These are phyloP conservation scores for Leccinum ochraceum DNA, from an alignment of 768 basidiomycete species.

Conservation along the genomic window DNA sequence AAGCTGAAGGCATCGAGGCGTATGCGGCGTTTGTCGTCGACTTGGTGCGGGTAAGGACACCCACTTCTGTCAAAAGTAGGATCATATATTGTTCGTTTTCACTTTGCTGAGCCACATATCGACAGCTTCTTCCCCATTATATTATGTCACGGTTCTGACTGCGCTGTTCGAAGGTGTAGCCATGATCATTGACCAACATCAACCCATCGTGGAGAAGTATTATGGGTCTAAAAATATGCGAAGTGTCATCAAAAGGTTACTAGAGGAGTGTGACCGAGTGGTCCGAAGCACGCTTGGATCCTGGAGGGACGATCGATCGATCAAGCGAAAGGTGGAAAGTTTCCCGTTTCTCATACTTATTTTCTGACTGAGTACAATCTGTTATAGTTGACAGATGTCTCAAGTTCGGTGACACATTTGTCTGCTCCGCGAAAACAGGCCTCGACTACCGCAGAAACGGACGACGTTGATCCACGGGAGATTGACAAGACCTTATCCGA, in stretches of 20 bases:
- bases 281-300: slow-evolving; percentile 70
- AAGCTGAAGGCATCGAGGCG: slow-evolving; percentile 85
- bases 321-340: slow-evolving; percentile 69
- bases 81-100: slow-evolving; percentile 9
- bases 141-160: slow-evolving; percentile 88
- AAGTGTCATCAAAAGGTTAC: slow-evolving; percentile 67
- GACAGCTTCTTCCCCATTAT: slow-evolving; percentile 86
- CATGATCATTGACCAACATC: slow-evolving; percentile 96
- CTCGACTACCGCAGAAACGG: slow-evolving; percentile 38
- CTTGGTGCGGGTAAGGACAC: slow-evolving; percentile 76
- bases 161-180: slow-evolving; percentile 94
- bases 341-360: not conserved
- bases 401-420: slow-evolving; percentile 39
- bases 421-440: slow-evolving; percentile 35
- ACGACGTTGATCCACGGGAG: slow-evolving; percentile 82
- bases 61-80: slow-evolving; percentile 81
- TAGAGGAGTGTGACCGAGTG: slow-evolving; percentile 87
- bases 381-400: slow-evolving; percentile 48
- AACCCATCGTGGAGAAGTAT: slow-evolving; percentile 97
- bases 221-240: slow-evolving; percentile 91
- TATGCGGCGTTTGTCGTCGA: slow-evolving; percentile 94
- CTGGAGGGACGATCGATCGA: slow-evolving; percentile 90
- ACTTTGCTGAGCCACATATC: slow-evolving; percentile 8
- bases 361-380: slow-evolving; percentile 2
- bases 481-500: slow-evolving; percentile 91